phyloP scores from a whole-genome alignment of 768 basidiomycete genomes.

The Mycena maculata region DNA sequence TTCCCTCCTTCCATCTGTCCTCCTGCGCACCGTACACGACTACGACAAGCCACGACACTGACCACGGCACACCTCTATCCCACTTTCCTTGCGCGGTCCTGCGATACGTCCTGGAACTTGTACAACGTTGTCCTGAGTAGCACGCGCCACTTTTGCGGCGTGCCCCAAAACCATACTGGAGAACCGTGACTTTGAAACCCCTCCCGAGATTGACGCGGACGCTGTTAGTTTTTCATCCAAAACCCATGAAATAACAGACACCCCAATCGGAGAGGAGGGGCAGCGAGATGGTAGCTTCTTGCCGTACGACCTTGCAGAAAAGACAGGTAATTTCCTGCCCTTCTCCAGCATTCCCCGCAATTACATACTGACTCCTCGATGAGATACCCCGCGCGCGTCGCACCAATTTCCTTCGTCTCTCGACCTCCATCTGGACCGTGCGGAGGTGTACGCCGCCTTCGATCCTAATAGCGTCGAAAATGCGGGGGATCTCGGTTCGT shows the following conservation, averaged over 20 bases:
- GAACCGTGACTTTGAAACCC: slow-evolving; percentile 5
- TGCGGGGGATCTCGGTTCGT: slow-evolving; percentile 40
- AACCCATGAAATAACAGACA: slow-evolving; percentile 18
- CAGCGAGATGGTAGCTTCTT: slow-evolving; percentile 3
- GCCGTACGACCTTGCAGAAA: slow-evolving; percentile 8
- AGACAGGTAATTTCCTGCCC: neutral
- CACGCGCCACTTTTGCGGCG: neutral
- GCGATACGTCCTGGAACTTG: neutral
- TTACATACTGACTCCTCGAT: neutral
- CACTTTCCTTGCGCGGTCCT: neutral
- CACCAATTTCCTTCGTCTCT: slow-evolving; percentile 17
- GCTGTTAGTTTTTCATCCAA: slow-evolving; percentile 19
- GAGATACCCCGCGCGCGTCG: slow-evolving; percentile 33
- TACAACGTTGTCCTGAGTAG: neutral
- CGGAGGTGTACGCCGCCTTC: slow-evolving; percentile 44
- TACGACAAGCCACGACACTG: neutral
- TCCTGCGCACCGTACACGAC: neutral
- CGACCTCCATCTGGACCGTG: slow-evolving; percentile 19
- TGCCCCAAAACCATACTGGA: slow-evolving; percentile 19
- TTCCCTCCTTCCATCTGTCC: neutral
- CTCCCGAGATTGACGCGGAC: slow-evolving; percentile 32
- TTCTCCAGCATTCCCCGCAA: neutral
- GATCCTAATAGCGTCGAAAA: slow-evolving; percentile 50
- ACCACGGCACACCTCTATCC: neutral
- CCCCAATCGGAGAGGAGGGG: slow-evolving; percentile 26